Conservation (phyloP, 495 filamentous ascomycete species). For the Penicillium cataractarum region DNA sequence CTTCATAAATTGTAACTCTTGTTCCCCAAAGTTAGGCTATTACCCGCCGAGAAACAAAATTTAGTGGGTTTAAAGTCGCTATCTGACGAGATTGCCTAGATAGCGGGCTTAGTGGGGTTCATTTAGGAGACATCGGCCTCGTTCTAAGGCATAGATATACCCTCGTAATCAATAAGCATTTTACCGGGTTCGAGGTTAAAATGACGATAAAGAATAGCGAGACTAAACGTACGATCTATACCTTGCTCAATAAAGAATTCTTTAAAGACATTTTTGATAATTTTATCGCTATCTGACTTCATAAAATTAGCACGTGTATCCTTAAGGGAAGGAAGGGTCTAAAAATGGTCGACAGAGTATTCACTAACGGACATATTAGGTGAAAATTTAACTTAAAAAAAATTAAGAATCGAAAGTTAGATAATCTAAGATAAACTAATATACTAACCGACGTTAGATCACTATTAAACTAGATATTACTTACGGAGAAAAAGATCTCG, state of each 20-base stretch:
- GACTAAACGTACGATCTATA: background rate
- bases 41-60: background rate
- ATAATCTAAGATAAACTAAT: background rate
- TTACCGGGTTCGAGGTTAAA: background rate
- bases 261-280: constrained; percentile 1
- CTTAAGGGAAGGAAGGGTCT: background rate
- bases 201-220: background rate
- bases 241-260: background rate
- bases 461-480: background rate
- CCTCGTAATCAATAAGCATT: constrained; percentile 1
- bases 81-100: background rate
- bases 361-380: background rate
- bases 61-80: background rate
- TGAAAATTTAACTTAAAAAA: background rate
- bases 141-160: constrained; percentile 1
- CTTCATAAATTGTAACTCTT: constrained; percentile 1
- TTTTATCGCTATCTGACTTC: background rate
- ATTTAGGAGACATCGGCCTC: background rate
- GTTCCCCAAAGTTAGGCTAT: background rate
- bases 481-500: background rate
- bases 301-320: background rate
- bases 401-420: background rate
- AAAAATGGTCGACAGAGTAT: background rate
- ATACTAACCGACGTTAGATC: background rate
- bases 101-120: background rate